Conservation (phyloP, 202 grass and related monocot genomes). For the Brachypodium distachyon region DNA sequence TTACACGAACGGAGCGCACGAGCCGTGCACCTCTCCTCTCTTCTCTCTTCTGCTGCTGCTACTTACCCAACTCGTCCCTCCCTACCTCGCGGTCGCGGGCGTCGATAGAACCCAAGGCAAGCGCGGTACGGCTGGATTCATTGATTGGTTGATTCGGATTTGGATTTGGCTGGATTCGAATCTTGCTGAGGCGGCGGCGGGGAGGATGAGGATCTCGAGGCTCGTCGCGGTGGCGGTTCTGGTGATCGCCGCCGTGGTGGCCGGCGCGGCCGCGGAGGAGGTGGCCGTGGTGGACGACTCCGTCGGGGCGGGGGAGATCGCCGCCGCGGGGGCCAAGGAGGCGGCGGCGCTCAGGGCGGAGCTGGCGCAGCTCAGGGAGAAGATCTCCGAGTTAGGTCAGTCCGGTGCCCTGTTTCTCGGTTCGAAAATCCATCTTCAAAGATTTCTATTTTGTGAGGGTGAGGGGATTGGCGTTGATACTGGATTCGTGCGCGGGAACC, state of each 20-base stretch:
- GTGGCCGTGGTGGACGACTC: slow-evolving; percentile 12
- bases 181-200: background rate
- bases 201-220: slow-evolving; percentile 49
- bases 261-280: slow-evolving; percentile 16
- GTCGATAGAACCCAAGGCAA: slow-evolving; percentile 24
- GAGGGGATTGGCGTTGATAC: background rate
- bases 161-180: too few relatives aligned
- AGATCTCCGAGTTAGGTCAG: slow-evolving; percentile 69
- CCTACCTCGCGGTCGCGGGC: background rate
- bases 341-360: slow-evolving; percentile 37
- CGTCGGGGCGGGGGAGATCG: background rate
- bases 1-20: background rate
- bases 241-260: slow-evolving; percentile 20
- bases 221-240: slow-evolving; percentile 18
- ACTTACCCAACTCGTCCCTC: background rate
- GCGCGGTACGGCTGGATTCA: too few relatives aligned
- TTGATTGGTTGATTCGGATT: too few relatives aligned
- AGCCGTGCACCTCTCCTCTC: background rate
- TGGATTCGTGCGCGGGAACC: background rate
- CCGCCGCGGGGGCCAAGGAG: slow-evolving; percentile 1
- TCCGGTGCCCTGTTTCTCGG: background rate
- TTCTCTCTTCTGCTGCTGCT: background rate
- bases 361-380: slow-evolving; percentile 58
- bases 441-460: background rate
- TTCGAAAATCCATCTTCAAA: background rate